These are phyloP conservation scores for Hypocrella siamensis DNA, from an alignment of 2,329 filamentous ascomycete genomes.

Conservation along the genomic window DNA sequence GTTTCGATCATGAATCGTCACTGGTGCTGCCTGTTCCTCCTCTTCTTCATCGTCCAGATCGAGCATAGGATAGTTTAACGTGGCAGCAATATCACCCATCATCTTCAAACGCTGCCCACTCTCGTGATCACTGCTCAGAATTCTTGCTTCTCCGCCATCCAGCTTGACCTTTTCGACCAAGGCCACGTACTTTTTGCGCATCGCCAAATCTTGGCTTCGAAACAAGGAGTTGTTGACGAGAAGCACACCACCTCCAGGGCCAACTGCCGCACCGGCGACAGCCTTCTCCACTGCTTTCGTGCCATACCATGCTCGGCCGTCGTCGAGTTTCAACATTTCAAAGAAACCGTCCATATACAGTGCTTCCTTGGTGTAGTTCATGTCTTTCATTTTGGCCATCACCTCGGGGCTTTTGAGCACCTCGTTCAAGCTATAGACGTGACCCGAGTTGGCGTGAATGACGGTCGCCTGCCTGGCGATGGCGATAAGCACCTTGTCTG, in stretches of 20 bases:
- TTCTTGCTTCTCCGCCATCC: conserved; percentile 71
- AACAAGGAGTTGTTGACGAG: conserved; percentile 83
- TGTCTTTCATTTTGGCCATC: conserved; percentile 61
- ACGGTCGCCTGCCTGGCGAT: conserved; percentile 51
- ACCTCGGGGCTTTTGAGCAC: conserved; percentile 73
- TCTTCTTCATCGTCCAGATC: conserved; percentile 61
- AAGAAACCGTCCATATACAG: conserved; percentile 74
- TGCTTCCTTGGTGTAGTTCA: conserved; percentile 76
- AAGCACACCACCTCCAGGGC: conserved; percentile 68
- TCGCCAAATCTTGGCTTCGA: conserved; percentile 61
- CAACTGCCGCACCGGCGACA: conserved; percentile 76
- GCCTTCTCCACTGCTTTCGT: conserved; percentile 67
- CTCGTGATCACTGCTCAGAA: conserved; percentile 90
- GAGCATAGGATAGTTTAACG: conserved; percentile 74
- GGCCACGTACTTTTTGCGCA: conserved; percentile 64
- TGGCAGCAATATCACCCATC: conserved; percentile 74
- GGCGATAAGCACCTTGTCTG: conserved; percentile 52
- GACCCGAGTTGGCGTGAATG: conserved; percentile 71
- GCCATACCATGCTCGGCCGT: conserved; percentile 84
- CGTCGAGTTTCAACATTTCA: conserved; percentile 62
- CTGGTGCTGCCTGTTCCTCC: conserved; percentile 16
- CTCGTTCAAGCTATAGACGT: conserved; percentile 77
- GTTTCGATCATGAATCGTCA: conserved; percentile 4
- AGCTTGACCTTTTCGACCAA: conserved; percentile 80
- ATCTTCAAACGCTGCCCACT: conserved; percentile 75